Evolutionary conservation across 768 basidiomycete genomes (phyloP).

Genomic region (Candolleomyces aberdarensis): DNA sequence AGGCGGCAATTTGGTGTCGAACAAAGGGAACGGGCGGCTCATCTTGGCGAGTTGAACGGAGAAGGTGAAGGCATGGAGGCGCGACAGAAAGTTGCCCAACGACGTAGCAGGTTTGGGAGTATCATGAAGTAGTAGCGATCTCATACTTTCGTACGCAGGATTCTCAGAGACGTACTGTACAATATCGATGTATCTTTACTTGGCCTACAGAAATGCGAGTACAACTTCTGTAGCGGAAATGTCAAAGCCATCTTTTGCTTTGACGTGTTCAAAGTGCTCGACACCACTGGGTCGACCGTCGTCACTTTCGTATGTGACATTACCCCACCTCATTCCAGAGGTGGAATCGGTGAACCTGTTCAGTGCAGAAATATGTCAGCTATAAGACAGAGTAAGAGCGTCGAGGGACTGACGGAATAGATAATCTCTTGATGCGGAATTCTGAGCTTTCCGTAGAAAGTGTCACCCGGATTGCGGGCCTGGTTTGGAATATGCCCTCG

Average conservation of each 20-base stretch:
- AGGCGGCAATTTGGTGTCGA: conserved; percentile 65
- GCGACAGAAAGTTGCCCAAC: background rate
- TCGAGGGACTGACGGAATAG: conserved; percentile 36
- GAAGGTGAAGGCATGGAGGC: background rate
- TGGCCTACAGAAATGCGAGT: conserved; percentile 28
- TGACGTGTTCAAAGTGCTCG: conserved; percentile 21
- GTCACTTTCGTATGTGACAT: conserved; percentile 52
- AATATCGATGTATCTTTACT: too few relatives aligned
- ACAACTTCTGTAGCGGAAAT: conserved; percentile 46
- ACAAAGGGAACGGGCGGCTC: conserved; percentile 62
- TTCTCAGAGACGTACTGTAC: too few relatives aligned
- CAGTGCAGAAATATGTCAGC: background rate
- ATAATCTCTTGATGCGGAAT: conserved; percentile 41
- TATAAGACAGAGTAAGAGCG: background rate
- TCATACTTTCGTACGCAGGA: too few relatives aligned
- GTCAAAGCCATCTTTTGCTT: conserved; percentile 35
- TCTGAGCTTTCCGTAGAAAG: conserved; percentile 33
- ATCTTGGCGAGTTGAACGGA: conserved; percentile 39
- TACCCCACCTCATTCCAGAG: conserved; percentile 52
- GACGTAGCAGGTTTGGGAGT: background rate
- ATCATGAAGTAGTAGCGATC: background rate
- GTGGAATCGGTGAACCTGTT: conserved; percentile 45
- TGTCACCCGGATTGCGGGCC: conserved; percentile 33
- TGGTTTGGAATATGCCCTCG: conserved; percentile 31
- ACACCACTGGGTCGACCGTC: conserved; percentile 38